phyloP scores from a whole-genome alignment of 2,329 filamentous ascomycete species.

The Colletotrichum simmondsii region DNA sequence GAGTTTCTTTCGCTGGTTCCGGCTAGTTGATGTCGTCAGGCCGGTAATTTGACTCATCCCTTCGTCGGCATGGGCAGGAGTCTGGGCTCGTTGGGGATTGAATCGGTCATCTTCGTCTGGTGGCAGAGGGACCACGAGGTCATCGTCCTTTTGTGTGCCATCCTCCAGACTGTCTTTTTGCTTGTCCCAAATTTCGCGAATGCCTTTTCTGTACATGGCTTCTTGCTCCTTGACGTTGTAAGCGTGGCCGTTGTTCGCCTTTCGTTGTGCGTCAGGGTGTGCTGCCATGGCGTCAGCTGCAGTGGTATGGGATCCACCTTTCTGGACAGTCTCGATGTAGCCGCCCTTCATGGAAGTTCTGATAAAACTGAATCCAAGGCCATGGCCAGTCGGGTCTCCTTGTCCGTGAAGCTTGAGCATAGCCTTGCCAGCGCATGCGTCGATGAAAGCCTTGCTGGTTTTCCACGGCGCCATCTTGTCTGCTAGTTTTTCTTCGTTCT shows the following conservation, averaged over 20 bases:
- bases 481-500: slow-evolving; percentile 77
- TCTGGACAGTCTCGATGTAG: slow-evolving; percentile 82
- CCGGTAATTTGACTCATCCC: slow-evolving; percentile 82
- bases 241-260: slow-evolving; percentile 86
- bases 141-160: slow-evolving; percentile 72
- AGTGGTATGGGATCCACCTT: slow-evolving; percentile 67
- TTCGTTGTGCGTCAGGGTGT: slow-evolving; percentile 67
- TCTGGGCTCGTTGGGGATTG: slow-evolving; percentile 76
- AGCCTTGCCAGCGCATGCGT: slow-evolving; percentile 92
- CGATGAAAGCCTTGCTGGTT: slow-evolving; percentile 94
- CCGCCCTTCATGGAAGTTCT: slow-evolving; percentile 99
- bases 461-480: slow-evolving; percentile 96
- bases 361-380: slow-evolving; percentile 96
- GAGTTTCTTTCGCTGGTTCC: slow-evolving; percentile 73
- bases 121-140: slow-evolving; percentile 64
- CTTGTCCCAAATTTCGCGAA: slow-evolving; percentile 90
- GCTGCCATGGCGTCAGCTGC: slow-evolving; percentile 88
- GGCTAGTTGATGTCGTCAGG: slow-evolving; percentile 73
- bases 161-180: slow-evolving; percentile 85
- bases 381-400: slow-evolving; percentile 92
- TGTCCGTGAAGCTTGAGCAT: slow-evolving; percentile 97
- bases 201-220: slow-evolving; percentile 89
- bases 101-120: slow-evolving; percentile 75
- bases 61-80: slow-evolving; percentile 78
- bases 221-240: slow-evolving; percentile 98